Percentiles rank a stretch among this genome's conserved stretches.
phyloP scores from a whole-genome alignment of 1,284 basidiomycete species.

The Ceraceosorus guamensis region DNA sequence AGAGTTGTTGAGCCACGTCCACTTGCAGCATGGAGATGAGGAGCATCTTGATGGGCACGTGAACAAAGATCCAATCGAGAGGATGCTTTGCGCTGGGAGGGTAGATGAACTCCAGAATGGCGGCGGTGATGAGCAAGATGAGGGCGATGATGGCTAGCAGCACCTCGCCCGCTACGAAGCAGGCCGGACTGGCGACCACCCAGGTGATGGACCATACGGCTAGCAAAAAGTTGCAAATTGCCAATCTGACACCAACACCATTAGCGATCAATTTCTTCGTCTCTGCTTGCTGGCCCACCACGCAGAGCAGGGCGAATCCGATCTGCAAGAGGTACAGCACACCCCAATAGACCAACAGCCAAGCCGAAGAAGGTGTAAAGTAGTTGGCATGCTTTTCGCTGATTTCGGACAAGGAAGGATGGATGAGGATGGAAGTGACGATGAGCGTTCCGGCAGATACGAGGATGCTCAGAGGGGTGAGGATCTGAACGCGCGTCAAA shows the following conservation, averaged over 20 bases:
- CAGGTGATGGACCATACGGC: conserved; percentile 74
- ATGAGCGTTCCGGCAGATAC: conserved; percentile 3
- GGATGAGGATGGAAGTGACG: conserved; percentile 4
- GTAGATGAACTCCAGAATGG: conserved; percentile 28
- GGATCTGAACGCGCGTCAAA: conserved; percentile 4
- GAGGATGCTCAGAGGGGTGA: conserved; percentile 8
- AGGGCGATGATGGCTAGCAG: conserved; percentile 25
- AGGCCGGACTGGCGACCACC: conserved; percentile 52
- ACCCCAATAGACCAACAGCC: conserved; percentile 63
- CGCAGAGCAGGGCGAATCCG: conserved; percentile 71
- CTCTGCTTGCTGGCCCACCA: conserved; percentile 63
- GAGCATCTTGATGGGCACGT: conserved; percentile 53
- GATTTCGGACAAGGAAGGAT: conserved; percentile 13
- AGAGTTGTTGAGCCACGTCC: conserved; percentile 52
- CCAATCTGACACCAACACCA: conserved; percentile 69
- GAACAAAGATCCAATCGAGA: conserved; percentile 53
- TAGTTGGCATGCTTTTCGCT: conserved; percentile 57
- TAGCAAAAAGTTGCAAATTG: conserved; percentile 73
- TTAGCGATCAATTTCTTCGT: conserved; percentile 58
- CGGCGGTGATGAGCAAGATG: conserved; percentile 30
- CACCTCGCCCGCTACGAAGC: conserved; percentile 28
- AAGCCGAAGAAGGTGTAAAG: conserved; percentile 61
- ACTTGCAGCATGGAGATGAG: conserved; percentile 52
- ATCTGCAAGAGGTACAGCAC: conserved; percentile 56
- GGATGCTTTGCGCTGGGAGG: conserved; percentile 50